Evolutionary conservation across 2,329 filamentous ascomycete species (phyloP).

Genomic region (Mariannaea sp.): DNA sequence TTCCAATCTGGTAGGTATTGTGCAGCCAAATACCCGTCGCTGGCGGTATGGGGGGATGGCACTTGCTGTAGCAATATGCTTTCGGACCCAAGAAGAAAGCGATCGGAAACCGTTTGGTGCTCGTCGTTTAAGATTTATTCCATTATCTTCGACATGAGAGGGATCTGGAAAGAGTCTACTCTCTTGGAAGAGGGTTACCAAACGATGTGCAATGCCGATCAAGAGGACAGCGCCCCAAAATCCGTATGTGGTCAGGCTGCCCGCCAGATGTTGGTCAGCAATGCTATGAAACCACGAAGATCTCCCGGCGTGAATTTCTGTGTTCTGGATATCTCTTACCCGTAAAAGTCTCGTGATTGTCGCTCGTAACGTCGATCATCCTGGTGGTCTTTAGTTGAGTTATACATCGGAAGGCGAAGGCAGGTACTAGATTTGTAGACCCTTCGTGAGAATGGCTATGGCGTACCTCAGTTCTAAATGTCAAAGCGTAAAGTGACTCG

Average conservation of each 20-base stretch:
- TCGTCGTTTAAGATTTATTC: neutral
- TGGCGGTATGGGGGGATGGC: neutral
- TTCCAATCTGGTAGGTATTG: neutral
- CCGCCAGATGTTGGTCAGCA: neutral
- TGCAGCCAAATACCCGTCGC: neutral
- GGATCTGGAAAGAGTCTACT: neutral
- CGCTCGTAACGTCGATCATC: neutral
- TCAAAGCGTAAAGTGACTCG: neutral
- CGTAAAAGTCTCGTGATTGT: neutral
- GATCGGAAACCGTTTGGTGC: neutral
- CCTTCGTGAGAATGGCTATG: no score
- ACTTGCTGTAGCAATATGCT: neutral
- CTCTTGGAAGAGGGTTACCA: neutral
- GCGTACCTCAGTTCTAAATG: neutral
- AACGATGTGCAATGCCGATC: neutral
- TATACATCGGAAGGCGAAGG: neutral
- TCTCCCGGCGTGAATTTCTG: no score
- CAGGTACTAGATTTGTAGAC: neutral
- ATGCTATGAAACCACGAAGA: neutral
- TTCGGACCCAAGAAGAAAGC: neutral
- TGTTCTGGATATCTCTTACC: neutral
- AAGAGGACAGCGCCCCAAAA: neutral
- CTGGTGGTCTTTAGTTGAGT: neutral
- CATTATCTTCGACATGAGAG: neutral
- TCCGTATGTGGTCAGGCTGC: neutral